Base-by-base conservation (phyloP, 164 flowering plant species). In the Chimonanthus praecox region DNA sequence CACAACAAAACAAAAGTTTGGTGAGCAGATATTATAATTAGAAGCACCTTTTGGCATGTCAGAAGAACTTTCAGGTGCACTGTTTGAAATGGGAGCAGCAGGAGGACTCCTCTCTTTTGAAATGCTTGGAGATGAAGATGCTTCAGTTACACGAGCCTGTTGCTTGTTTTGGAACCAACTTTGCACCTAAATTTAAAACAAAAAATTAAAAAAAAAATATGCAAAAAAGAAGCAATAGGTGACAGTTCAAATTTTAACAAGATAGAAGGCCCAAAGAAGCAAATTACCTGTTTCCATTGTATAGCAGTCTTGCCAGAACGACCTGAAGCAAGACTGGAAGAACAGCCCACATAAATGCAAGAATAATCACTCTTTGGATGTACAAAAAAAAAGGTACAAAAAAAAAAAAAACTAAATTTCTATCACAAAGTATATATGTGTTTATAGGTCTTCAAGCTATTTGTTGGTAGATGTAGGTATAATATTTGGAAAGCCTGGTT, bases 1-100 rank as follows among this genome's bases (percentile, higher is more conserved):
- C 33, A 33, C 33, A 33, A 33, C 33, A 33, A 33, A 33, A 33
- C 33, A 33, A 33, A 33, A 33, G 33, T 33, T 33, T 33, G 33
- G 1, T 54, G 60, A 54, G 60, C 16, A 54, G 60, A n/a, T 9
- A 54, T 54, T 16, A 68, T 47, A 47, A 68, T 33, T 16, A 48
- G 13, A 68, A 68, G 47, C 54, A 68, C 70, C 70, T 68, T 68
- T 68, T 47, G 70, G 70, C 20, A 68, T n/a, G 43, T 68, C 70
- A 20, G 70, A 68, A 47, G 70, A 68, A 68, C 54, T 68, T 49
- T 68, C 70, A 18, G 70, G 70, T 15, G 54, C 70, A 15, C n/a
- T 48, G 54, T 68, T 49, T 48, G 70, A 68, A 48, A 49, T 43
- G 48, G 10, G 48, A 45, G 54, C 43, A 68, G 47, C 51, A 47